phyloP scores from a whole-genome alignment of 192 early-diverging fungal genomes.

The Umbelopsis isabellina region DNA sequence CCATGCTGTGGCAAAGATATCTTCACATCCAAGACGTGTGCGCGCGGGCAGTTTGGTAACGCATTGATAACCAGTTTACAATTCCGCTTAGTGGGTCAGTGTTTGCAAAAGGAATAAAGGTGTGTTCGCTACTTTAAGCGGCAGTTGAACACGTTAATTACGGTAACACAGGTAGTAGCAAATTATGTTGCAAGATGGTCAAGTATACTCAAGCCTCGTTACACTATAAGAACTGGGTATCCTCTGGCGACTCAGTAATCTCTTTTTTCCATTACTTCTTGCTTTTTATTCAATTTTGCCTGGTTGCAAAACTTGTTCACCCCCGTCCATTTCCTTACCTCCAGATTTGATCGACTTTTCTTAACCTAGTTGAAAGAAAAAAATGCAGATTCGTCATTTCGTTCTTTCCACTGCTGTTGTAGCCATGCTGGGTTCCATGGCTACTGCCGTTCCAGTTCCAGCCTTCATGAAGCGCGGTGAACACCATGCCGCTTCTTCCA shows the following conservation, averaged over 20 bases:
- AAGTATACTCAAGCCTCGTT: background rate
- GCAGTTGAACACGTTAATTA: slow-evolving; percentile 5
- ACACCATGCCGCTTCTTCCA: background rate
- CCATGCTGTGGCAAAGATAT: no score
- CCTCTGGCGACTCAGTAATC: background rate
- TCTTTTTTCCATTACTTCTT: slow-evolving; percentile 2
- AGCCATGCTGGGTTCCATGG: slow-evolving; percentile 24
- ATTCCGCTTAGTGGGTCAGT: background rate
- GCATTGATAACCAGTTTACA: background rate
- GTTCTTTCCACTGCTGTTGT: slow-evolving; percentile 8
- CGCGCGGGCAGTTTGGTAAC: background rate
- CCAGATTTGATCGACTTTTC: background rate
- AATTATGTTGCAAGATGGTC: no score
- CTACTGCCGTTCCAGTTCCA: slow-evolving; percentile 11
- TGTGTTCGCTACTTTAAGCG: slow-evolving; percentile 1
- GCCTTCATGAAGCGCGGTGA: background rate
- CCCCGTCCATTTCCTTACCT: slow-evolving; percentile 15
- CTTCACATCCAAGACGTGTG: no score
- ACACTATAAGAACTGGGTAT: slow-evolving; percentile 18
- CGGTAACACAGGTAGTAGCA: background rate
- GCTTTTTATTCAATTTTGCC: slow-evolving; percentile 1
- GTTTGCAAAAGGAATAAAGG: no score
- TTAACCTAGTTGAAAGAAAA: background rate
- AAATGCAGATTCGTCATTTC: slow-evolving; percentile 19
- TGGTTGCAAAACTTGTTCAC: slow-evolving; percentile 3